phyloP scores from a whole-genome alignment of 176 grass and related monocot genomes.

The Oryza punctata region DNA sequence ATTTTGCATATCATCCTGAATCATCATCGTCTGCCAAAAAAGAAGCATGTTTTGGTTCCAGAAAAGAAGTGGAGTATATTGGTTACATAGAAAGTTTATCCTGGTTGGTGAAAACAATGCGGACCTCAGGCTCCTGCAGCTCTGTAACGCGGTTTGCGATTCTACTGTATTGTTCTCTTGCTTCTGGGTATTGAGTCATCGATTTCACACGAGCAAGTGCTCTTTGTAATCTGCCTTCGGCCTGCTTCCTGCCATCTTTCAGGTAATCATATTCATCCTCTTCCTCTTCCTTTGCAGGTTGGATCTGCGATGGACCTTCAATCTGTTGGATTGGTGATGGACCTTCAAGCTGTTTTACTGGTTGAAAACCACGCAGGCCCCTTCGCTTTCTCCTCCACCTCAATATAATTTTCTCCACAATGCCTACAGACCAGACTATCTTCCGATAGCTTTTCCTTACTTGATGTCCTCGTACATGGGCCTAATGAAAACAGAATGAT shows the following conservation, averaged over 20 bases:
- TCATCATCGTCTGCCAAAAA: constrained; percentile 50
- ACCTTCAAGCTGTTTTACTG: constrained; percentile 68
- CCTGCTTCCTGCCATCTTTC: constrained; percentile 92
- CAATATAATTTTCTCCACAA: constrained; percentile 87
- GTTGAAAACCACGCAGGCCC: constrained; percentile 65
- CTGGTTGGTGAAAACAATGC: not conserved
- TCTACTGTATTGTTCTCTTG: constrained; percentile 90
- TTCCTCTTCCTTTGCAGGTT: constrained; percentile 56
- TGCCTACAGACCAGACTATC: constrained; percentile 91
- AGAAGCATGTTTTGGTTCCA: not conserved
- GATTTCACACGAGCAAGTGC: constrained; percentile 90
- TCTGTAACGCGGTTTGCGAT: constrained; percentile 57
- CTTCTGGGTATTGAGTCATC: constrained; percentile 99
- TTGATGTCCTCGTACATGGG: constrained; percentile 93
- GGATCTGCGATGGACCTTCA: constrained; percentile 57
- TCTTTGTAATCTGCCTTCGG: constrained; percentile 78
- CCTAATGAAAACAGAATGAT: constrained; percentile 48
- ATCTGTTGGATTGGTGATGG: constrained; percentile 56
- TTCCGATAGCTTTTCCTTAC: constrained; percentile 81
- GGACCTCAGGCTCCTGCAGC: constrained; percentile 70
- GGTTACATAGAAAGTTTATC: not conserved
- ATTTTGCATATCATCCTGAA: constrained; percentile 52
- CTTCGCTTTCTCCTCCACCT: constrained; percentile 90
- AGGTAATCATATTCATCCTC: constrained; percentile 78
- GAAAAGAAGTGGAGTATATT: not conserved